Percentiles rank a stretch among this genome's conserved stretches.
Conservation (phyloP, 2,329 filamentous ascomycete species). For the Aspergillus tanneri region DNA sequence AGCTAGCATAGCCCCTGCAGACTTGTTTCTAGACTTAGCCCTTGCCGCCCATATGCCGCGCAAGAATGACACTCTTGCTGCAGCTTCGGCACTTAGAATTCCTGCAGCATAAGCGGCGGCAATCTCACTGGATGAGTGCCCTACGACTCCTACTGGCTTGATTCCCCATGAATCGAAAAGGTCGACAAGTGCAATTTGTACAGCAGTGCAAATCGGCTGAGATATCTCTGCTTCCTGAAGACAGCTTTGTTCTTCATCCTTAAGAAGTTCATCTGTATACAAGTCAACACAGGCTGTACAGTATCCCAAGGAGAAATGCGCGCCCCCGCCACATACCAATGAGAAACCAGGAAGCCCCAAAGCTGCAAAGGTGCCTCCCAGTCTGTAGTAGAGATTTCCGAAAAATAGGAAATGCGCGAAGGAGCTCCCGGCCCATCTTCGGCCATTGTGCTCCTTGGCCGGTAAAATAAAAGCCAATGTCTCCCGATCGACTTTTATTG, state of each 20-base stretch:
- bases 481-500: background rate
- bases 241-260: background rate
- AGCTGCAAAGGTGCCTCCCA: background rate
- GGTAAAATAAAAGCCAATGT: slow-evolving; percentile 19
- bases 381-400: background rate
- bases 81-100: slow-evolving; percentile 44
- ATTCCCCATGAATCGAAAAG: slow-evolving; percentile 29
- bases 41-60: slow-evolving; percentile 2
- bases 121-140: slow-evolving; percentile 53
- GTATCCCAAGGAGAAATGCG: too few species aligned
- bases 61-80: slow-evolving; percentile 31
- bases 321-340: too few species aligned
- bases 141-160: slow-evolving; percentile 36
- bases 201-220: slow-evolving; percentile 17
- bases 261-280: slow-evolving; percentile 6
- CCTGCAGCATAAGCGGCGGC: slow-evolving; percentile 48
- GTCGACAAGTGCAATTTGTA: slow-evolving; percentile 23
- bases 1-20: slow-evolving; percentile 50
- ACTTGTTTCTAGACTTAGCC: too few species aligned
- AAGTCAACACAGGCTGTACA: too few species aligned
- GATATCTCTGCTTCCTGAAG: slow-evolving; percentile 14
- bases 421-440: slow-evolving; percentile 14
- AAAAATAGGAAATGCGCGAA: background rate
- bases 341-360: slow-evolving; percentile 6
- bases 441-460: slow-evolving; percentile 23